Conservation (phyloP, 192 early-diverging fungal genomes). For the Lobosporangium transversale region DNA sequence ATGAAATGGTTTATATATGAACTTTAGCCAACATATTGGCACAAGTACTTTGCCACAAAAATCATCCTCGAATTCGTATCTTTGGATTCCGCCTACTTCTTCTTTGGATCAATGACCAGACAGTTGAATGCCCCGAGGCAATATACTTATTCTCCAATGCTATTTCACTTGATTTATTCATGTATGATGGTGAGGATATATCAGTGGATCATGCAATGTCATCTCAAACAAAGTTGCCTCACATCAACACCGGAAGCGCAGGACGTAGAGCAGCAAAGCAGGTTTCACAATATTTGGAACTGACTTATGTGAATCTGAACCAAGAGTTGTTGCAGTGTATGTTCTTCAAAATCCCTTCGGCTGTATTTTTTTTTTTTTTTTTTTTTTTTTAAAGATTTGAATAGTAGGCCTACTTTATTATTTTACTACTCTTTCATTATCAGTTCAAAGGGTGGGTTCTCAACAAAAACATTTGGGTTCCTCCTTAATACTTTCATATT, state of each 20-base stretch:
- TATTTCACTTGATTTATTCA: constrained; percentile 68
- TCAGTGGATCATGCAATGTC: constrained; percentile 26
- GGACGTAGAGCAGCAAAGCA: constrained; percentile 30
- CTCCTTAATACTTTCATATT: too few species aligned
- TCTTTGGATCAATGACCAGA: constrained; percentile 76
- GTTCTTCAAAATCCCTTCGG: too few species aligned
- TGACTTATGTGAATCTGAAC: constrained; percentile 32
- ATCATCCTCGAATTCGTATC: constrained; percentile 73
- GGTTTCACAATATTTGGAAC: constrained; percentile 38
- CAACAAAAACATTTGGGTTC: too few species aligned
- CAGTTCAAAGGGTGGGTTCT: too few species aligned
- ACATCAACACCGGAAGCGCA: constrained; percentile 24
- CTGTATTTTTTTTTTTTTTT: neutral
- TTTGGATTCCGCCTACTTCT: constrained; percentile 80
- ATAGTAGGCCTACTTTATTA: neutral
- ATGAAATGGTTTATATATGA: neutral
- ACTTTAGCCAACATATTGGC: constrained; percentile 69
- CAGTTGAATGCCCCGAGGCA: constrained; percentile 66
- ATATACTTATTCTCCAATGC: constrained; percentile 72
- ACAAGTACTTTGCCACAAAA: constrained; percentile 69
- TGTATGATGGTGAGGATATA: constrained; percentile 56
- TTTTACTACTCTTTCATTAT: neutral
- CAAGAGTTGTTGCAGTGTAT: constrained; percentile 43
- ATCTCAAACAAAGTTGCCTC: constrained; percentile 34
- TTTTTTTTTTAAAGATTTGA: neutral